Evolutionary conservation across 208 protist genomes (phyloP).

Genomic region (Leishmania major): DNA sequence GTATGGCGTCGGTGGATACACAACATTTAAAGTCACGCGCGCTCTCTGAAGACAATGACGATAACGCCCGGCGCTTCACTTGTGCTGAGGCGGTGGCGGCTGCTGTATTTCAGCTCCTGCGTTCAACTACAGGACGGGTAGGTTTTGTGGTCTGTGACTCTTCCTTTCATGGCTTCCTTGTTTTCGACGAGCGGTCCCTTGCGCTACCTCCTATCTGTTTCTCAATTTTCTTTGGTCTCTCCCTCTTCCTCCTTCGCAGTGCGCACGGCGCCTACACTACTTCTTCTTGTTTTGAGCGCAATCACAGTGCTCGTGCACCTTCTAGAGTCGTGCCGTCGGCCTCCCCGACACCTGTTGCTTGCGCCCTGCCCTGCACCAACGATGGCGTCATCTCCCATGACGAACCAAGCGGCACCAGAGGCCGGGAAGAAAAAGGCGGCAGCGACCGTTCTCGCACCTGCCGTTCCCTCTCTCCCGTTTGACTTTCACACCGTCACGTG

Average conservation of each 20-base stretch:
- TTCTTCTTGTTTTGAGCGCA: background rate
- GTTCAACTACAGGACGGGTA: background rate
- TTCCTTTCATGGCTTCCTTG: background rate
- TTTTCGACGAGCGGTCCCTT: background rate
- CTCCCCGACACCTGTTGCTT: background rate
- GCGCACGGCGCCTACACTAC: background rate
- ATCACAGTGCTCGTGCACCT: background rate
- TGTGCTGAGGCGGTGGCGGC: background rate
- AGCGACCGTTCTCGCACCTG: background rate
- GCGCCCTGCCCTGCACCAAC: background rate
- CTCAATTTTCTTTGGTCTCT: background rate
- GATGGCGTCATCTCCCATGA: conserved; percentile 2
- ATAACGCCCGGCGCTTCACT: background rate
- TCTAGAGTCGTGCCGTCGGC: background rate
- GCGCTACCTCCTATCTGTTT: background rate
- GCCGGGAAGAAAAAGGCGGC: background rate
- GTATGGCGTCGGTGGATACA: background rate
- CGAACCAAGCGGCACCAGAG: background rate
- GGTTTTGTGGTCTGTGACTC: background rate
- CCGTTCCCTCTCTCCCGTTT: background rate
- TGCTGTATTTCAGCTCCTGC: background rate
- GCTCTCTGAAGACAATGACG: background rate
- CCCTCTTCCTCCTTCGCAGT: background rate
- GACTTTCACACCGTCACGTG: conserved; percentile 63
- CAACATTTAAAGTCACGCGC: background rate